Evolutionary conservation across 73 alveolate genomes (phyloP).

Genomic region (Symbiodinium pilosum): DNA sequence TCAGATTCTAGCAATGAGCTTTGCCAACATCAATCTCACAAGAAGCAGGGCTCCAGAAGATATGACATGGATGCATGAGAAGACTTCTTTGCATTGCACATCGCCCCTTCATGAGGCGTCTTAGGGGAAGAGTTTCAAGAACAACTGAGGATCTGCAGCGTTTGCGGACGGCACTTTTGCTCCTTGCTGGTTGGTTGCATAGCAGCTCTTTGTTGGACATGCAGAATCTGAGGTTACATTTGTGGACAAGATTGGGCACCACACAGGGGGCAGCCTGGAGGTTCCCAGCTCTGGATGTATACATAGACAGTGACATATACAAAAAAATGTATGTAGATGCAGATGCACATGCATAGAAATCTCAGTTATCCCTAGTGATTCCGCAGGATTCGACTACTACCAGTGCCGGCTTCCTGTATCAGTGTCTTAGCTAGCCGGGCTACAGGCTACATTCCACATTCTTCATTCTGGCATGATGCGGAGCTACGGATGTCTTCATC

Average conservation of each 20-base stretch:
- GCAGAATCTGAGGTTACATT: conserved; percentile 25
- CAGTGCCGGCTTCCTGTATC: conserved; percentile 56
- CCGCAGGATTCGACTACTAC: conserved; percentile 76
- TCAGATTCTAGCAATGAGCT: background rate
- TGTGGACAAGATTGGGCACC: conserved; percentile 92
- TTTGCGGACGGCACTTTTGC: conserved; percentile 87
- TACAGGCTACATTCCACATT: too few species aligned
- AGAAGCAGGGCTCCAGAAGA: too few species aligned
- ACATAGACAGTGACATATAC: too few species aligned
- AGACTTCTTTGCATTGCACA: background rate
- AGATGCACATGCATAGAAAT: too few species aligned
- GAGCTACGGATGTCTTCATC: too few species aligned
- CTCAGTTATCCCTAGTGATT: too few species aligned
- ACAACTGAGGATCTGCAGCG: conserved; percentile 69
- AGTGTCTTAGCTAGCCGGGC: background rate
- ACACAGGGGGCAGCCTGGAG: conserved; percentile 72
- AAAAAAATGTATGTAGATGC: too few species aligned
- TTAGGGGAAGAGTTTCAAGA: too few species aligned
- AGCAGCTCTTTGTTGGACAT: too few species aligned
- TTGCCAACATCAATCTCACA: background rate
- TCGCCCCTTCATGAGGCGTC: background rate
- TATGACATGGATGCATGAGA: background rate
- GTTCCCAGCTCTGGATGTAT: too few species aligned
- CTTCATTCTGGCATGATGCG: too few species aligned
- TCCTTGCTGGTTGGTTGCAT: background rate